Percentiles rank a stretch among this genome's conserved stretches.
Evolutionary conservation across 2,329 filamentous ascomycete species (phyloP).

Genomic region (Endocalyx cinctus): DNA sequence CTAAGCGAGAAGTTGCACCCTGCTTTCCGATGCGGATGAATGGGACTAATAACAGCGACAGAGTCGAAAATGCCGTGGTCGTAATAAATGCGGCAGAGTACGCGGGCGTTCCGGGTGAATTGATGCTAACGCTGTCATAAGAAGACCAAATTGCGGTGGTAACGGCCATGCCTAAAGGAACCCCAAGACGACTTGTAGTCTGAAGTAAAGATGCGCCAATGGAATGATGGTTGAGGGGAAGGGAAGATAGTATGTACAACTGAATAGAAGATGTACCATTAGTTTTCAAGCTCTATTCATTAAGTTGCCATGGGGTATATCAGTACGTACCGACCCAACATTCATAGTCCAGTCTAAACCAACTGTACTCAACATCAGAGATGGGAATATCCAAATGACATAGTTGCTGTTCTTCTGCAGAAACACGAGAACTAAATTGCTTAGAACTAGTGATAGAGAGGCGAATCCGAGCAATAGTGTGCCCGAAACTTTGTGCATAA

Average conservation of each 20-base stretch:
- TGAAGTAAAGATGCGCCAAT: conserved; percentile 27
- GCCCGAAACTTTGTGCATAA: conserved; percentile 24
- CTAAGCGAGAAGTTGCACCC: conserved; percentile 7
- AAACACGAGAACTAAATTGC: conserved; percentile 28
- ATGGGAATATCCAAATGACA: conserved; percentile 27
- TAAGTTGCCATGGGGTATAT: background rate
- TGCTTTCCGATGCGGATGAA: conserved; percentile 27
- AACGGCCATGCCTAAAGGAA: conserved; percentile 26
- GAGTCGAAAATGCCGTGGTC: conserved; percentile 22
- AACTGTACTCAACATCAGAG: conserved; percentile 26
- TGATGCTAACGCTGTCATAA: conserved; percentile 16
- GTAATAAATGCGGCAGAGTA: conserved; percentile 28
- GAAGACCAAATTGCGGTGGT: conserved; percentile 31
- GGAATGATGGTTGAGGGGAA: conserved; percentile 26
- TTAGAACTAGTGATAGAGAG: conserved; percentile 18
- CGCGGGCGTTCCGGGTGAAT: conserved; percentile 16
- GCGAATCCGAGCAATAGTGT: conserved; percentile 21
- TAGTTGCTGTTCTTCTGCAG: conserved; percentile 23
- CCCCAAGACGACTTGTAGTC: conserved; percentile 24
- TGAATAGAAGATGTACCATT: conserved; percentile 11
- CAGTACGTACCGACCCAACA: conserved; percentile 25
- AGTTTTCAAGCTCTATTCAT: background rate
- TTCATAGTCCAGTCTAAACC: conserved; percentile 32
- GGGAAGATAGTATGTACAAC: conserved; percentile 25
- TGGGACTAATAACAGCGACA: conserved; percentile 25